Evolutionary conservation across 169 alveolate species (phyloP), one percentile per base, ranked within the genome.

Genomic region (Plasmodium malariae): DNA sequence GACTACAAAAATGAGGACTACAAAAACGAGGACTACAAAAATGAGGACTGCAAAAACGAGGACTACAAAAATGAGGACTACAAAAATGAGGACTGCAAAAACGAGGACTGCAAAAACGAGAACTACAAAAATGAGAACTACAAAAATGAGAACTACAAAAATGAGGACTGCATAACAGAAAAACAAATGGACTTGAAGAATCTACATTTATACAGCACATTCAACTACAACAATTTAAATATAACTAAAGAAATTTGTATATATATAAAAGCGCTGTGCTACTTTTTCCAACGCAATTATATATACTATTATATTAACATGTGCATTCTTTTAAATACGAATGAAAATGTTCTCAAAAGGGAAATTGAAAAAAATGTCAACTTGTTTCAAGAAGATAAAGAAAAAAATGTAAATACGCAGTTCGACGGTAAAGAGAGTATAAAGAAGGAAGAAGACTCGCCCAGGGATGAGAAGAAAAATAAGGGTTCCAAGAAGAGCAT

Each of bases 191-290:
- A 34, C 21, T 30, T 74, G 49, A 78, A 45, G n/a, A 14, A 32
- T 67, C 21, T 78, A 54, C 40, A 78, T 68, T 54, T 78, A 28
- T 65, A 62, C 26, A 78, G 89, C 24, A 28, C 78, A 28, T 78
- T 62, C n/a, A 45, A 68, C 48, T n/a, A 78, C 21, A 19, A 67
- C 26, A 14, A 78, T 24, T 9, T 78, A 65, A 21, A 48, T n/a
- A 9, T 78, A 14, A 62, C 62, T 21, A 68, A 62, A 28, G 76
- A 78, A n/a, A 78, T 78, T 28, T 78, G 89, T 36, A 49, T 78
- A 34, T 78, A 78, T 43, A 45, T 78, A n/a, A 78, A 78, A 78
- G 76, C 78, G 7, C 34, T 78, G 6, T 78, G 89, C 30, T 78
- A 62, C 54, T 78, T 43, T 28, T 78, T 78, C 30, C 78, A 78